Evolutionary conservation across 1,284 basidiomycete genomes (phyloP), one percentile per base, ranked within the genome.

Genomic region (Apiotrichum veenhuisii): DNA sequence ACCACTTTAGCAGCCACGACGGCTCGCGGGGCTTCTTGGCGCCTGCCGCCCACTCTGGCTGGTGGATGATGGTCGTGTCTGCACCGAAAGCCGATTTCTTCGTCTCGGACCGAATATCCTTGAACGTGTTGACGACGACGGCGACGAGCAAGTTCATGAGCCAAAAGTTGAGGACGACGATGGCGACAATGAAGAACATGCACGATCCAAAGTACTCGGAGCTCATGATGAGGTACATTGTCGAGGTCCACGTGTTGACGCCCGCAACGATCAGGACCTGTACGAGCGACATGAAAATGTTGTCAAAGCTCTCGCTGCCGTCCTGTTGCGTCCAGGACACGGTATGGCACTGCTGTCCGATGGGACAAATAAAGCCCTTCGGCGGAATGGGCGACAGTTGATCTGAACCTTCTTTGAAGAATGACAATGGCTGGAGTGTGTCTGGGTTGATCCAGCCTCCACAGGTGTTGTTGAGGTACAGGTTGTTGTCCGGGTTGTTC

Each of bases 71-170:
- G 10, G 59, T 86, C 87, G 82, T 79, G 22, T 83, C 84, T 40
- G 91, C 91, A 54, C 90, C 91, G 71, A 98, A 98, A 0, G 95
- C 95, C 73, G 91, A 94, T 73, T 87, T 88, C 73, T 89, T 86
- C 2, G 94, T 98, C 66, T 91, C 86, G 8, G 86, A 83, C 22
- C 91, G 83, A 61, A 98, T 95, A 17, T 88, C 89, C 25, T 86
- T 87, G 74, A 98, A 98, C 0, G 91, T 92, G 73, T 93, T 91
- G 43, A 93, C 93, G 65, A 98, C 96, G 43, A 98, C 94, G 30
- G 94, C 95, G 58, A 98, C 91, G 73, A 97, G 90, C 58, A 96
- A 77, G 73, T 96, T 95, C 80, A 95, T 88, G 55, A 97, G 80
- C 91, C 91, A 95, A 71, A 94, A 90, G 74, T 95, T 94, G 64